Percentiles rank a stretch among this genome's conserved stretches.
phyloP scores from a whole-genome alignment of 2,329 filamentous ascomycete species.

The Geosmithia flava region DNA sequence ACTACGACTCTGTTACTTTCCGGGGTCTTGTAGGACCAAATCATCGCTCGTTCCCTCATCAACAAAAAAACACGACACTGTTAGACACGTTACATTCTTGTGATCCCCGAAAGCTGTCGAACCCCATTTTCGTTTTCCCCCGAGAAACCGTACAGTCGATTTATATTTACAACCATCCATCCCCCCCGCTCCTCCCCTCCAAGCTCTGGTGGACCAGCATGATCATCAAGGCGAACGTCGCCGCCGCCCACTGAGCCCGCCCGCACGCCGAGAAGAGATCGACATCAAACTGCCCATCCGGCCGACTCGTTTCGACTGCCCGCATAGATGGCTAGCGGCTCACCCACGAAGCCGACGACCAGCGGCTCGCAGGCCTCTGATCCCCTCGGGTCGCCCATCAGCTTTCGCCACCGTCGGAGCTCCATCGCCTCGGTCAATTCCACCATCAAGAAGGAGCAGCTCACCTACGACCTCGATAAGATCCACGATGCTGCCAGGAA shows the following conservation, averaged over 20 bases:
- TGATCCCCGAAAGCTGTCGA: background rate
- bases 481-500: slow-evolving; percentile 77
- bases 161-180: background rate
- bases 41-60: background rate
- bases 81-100: background rate
- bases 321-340: slow-evolving; percentile 15
- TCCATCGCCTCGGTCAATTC: slow-evolving; percentile 25
- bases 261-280: background rate
- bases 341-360: slow-evolving; percentile 13
- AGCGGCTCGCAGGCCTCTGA: slow-evolving; percentile 12
- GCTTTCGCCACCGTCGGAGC: slow-evolving; percentile 21
- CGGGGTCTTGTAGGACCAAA: background rate
- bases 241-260: background rate
- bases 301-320: background rate
- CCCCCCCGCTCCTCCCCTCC: background rate
- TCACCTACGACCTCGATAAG: slow-evolving; percentile 68
- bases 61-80: background rate
- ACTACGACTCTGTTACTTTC: background rate
- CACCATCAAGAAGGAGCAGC: slow-evolving; percentile 53
- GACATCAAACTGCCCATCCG: background rate
- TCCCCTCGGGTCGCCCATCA: slow-evolving; percentile 14
- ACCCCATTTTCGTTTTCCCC: no score
- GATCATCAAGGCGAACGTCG: background rate
- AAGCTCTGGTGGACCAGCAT: background rate
- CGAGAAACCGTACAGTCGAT: no score